Evolutionary conservation across 306 rosid species (phyloP), one percentile per base, ranked within the genome.

Genomic region (Mimosa pudica): DNA sequence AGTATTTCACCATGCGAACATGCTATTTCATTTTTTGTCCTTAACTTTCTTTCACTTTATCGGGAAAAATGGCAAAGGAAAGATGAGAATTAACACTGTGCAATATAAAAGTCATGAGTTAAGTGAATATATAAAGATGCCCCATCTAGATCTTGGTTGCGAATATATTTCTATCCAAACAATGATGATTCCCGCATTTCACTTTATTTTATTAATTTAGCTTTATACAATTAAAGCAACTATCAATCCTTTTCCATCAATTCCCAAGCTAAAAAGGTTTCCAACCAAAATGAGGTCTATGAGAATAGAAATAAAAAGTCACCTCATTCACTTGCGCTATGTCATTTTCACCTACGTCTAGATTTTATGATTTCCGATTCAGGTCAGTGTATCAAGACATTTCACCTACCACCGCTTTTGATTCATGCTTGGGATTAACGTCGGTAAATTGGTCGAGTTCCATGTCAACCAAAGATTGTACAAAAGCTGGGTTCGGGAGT

Each of bases 181-280:
- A 86, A 92, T 89, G 88, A 89, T 91, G 88, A 60, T 79, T 61
- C 87, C 41, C 62, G 18, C 83, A 68, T 76, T 83, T 81, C 85
- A 81, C 87, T 91, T 89, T 88, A 81, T 45, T 82, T 82, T 82
- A 79, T 82, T 24, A 24, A 24, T 24, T 11, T 80, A 78, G 78
- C 77, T 78, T 75, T 46, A 78, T 77, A 71, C 67, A 70, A 2
- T 63, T 65, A 42, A 83, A 82, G 82, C 30, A 82, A 81, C 82
- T 87, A 84, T 76, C 96, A 33, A 85, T 89, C 93, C 87, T 88
- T 89, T 89, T 89, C 90, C 81, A 86, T 82, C 90, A 89, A 82
- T 85, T 87, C 71, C 93, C 91, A 80, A 84, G 90, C 90, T 86
- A 78, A 87, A 87, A 90, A 92, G 97, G 89, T 75, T 90, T 90